Conservation (phyloP, 306 rosid genomes). For the Sindora glabra region DNA sequence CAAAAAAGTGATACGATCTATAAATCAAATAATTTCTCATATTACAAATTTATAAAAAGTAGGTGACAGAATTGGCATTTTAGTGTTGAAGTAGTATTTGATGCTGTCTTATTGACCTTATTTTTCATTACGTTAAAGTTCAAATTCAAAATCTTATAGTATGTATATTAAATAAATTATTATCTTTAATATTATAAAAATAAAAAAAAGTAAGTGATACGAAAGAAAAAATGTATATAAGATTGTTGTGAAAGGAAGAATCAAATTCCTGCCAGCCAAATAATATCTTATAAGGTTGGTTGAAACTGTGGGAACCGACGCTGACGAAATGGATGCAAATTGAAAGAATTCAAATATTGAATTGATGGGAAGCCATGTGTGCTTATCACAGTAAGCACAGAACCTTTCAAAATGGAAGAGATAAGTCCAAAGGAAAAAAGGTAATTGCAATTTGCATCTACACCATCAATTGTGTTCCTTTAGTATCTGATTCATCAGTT, state of each 20-base stretch:
- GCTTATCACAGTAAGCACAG: constrained; percentile 19
- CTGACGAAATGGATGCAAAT: constrained; percentile 5
- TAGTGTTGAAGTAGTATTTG: too few species aligned
- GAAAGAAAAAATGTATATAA: constrained; percentile 10
- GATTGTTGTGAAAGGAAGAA: constrained; percentile 20
- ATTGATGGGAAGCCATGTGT: constrained; percentile 22
- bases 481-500: constrained; percentile 41
- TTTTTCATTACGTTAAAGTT: too few species aligned
- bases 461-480: constrained; percentile 36
- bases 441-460: constrained; percentile 4
- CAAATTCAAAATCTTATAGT: too few species aligned
- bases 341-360: neutral
- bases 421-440: constrained; percentile 16
- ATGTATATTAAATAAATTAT: neutral
- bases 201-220: constrained; percentile 1
- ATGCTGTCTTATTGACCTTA: too few species aligned
- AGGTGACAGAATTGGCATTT: too few species aligned
- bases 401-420: constrained; percentile 29
- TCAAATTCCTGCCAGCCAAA: constrained; percentile 19
- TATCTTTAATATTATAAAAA: constrained; percentile 8
- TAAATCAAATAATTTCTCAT: too few species aligned
- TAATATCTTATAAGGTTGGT: neutral
- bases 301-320: constrained; percentile 28
- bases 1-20: too few species aligned
- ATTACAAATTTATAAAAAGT: too few species aligned